Evolutionary conservation across 108 stramenopile species (phyloP).

Genomic region (Epipyxis sp.): DNA sequence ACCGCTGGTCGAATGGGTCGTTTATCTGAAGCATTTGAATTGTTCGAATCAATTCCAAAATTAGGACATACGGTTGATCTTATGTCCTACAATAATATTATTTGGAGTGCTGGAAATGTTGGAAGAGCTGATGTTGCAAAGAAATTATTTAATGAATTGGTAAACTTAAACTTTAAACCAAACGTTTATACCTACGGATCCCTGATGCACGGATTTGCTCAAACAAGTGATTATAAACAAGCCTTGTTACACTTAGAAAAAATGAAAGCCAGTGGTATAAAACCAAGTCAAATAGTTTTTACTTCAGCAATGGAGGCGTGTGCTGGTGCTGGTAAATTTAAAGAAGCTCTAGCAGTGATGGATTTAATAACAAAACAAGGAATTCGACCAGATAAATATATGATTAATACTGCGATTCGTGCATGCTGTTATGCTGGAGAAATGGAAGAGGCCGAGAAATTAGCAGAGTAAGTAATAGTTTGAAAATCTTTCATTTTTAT

Average conservation of each 20-base stretch:
- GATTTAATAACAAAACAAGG: background rate
- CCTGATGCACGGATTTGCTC: conserved; percentile 13
- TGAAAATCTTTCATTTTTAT: too few species aligned
- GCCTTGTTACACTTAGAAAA: background rate
- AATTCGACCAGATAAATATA: background rate
- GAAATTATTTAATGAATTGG: background rate
- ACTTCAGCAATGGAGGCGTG: background rate
- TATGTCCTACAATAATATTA: conserved; percentile 19
- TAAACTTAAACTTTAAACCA: background rate
- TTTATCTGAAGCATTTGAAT: background rate
- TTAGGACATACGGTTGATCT: background rate
- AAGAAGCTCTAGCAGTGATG: background rate
- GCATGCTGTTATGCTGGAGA: background rate
- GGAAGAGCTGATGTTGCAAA: background rate
- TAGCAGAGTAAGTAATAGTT: too few species aligned
- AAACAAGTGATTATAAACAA: background rate
- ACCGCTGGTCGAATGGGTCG: background rate
- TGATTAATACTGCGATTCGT: background rate
- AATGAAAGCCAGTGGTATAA: background rate
- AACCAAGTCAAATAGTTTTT: background rate
- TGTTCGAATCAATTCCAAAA: conserved; percentile 1
- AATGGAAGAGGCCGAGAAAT: background rate
- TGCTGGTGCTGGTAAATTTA: background rate
- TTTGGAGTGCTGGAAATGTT: background rate
- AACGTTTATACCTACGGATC: conserved; percentile 1